Conservation (phyloP, 257 asterid genomes). For the Thymus quinquecostatus region DNA sequence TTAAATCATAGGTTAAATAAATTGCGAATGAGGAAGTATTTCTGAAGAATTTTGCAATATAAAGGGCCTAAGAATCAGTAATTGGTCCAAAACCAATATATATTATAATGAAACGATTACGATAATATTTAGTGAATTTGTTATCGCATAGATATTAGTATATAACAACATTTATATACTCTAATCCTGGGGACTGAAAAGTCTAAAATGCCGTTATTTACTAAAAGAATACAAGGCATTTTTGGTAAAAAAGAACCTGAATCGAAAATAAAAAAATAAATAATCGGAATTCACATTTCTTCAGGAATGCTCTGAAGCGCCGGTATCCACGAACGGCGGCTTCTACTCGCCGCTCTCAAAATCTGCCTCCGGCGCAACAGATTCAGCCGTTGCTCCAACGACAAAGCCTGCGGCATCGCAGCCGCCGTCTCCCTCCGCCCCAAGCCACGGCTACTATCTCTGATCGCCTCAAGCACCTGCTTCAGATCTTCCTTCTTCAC, state of each 20-base stretch:
- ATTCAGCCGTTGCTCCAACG: slow-evolving; percentile 60
- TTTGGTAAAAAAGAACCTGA: neutral
- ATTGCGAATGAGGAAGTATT: no score
- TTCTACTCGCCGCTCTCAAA: slow-evolving; percentile 37
- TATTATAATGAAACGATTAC: no score
- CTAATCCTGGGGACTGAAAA: no score
- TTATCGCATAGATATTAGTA: no score
- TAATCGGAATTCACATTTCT: slow-evolving; percentile 32
- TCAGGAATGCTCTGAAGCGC: slow-evolving; percentile 66
- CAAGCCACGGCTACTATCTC: slow-evolving; percentile 32
- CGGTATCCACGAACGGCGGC: slow-evolving; percentile 50
- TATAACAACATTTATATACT: no score
- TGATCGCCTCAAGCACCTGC: slow-evolving; percentile 54
- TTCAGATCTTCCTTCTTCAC: slow-evolving; percentile 61
- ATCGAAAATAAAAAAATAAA: neutral
- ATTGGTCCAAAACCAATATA: no score
- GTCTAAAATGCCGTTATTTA: no score
- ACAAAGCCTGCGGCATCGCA: slow-evolving; percentile 11
- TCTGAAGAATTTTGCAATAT: no score
- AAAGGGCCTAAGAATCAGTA: no score
- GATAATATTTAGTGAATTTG: no score
- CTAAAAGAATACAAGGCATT: neutral
- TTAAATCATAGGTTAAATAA: no score
- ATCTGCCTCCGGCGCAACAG: slow-evolving; percentile 51
- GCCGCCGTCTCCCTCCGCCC: slow-evolving; percentile 24